phyloP scores from a whole-genome alignment of 345 rosid genomes.

The Aethionema arabicum region DNA sequence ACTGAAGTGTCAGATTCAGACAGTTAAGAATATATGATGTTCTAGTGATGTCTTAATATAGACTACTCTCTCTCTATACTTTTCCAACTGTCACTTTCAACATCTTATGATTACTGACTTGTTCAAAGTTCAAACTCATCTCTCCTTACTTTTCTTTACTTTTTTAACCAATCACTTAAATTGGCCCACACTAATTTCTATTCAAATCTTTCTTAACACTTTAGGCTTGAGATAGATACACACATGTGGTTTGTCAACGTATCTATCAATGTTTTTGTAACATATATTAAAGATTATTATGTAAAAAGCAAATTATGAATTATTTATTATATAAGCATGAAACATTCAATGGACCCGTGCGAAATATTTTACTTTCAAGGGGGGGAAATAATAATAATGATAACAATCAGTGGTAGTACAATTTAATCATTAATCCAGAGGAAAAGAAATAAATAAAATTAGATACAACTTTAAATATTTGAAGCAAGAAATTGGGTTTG shows the following conservation, averaged over 20 bases:
- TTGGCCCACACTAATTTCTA: slow-evolving; percentile 18
- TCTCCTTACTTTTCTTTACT: slow-evolving; percentile 21
- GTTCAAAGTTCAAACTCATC: slow-evolving; percentile 34
- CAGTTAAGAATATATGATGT: slow-evolving; percentile 18
- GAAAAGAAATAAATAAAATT: slow-evolving; percentile 3
- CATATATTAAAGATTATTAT: slow-evolving; percentile 11
- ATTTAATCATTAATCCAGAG: slow-evolving; percentile 30
- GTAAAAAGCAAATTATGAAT: slow-evolving; percentile 21
- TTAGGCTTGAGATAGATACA: slow-evolving; percentile 25
- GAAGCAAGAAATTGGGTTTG: slow-evolving; percentile 6
- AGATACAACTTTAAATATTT: slow-evolving; percentile 5
- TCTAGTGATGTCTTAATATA: slow-evolving; percentile 36
- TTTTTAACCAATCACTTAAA: slow-evolving; percentile 29
- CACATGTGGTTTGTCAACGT: slow-evolving; percentile 38
- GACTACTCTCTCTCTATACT: slow-evolving; percentile 17
- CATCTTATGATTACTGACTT: slow-evolving; percentile 36
- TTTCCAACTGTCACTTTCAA: slow-evolving; percentile 39
- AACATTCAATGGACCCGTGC: slow-evolving; percentile 20
- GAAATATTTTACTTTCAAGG: slow-evolving; percentile 16
- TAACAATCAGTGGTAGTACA: slow-evolving; percentile 38
- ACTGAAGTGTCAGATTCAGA: slow-evolving; percentile 32
- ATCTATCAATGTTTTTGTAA: slow-evolving; percentile 20
- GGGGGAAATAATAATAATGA: slow-evolving; percentile 22
- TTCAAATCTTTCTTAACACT: slow-evolving; percentile 7
- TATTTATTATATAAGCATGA: slow-evolving; percentile 10